Base-by-base conservation (phyloP, 306 rosid species). In the Fagus sylvatica region DNA sequence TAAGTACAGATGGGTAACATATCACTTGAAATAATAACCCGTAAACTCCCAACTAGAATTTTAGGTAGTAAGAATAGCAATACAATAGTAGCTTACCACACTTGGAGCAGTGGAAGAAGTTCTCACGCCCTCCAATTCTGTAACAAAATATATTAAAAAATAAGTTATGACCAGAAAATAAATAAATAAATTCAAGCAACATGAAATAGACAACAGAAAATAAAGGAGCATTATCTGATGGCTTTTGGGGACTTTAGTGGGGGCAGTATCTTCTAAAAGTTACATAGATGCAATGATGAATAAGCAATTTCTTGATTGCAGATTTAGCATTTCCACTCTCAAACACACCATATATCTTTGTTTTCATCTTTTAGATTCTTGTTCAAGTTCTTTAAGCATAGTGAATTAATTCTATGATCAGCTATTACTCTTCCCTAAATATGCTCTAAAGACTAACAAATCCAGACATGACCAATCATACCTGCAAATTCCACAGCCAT, bases 401-500 rank as follows among this genome's bases (percentile, higher is more conserved):
- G 36, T 1, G 65, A 28, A 57, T 32, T 36, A 2, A 30, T 28
- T 30, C 34, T 57, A 28, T 30, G 2, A 28, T 57, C 65, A 22
- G 65, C 34, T 1, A 15, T 57, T 7, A 10, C 5, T 28, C 15
- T 28, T 57, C 16, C 28, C 16, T 73, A n/a, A 64, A 57, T 32
- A 67, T 64, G 19, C 60, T 13, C 2, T 69, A 66, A 0, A 37
- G 59, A 37, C 17, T 56, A 39, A 70, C 28, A 7, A 40, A 72
- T 30, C 43, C 65, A 6, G 30, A 40, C 7, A 32, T 32, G 36
- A 59, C 8, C 43, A 42, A 42, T 22, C 66, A 39, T 89, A 94
- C 97, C 97, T 92, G 89, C 98, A 94, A 76, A 94, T 92, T 34
- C 95, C 97, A 69, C 97, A 94, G 57, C 97, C 97, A 83, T 10